phyloP scores from a whole-genome alignment of 805 yeast genomes.

The Metschnikowia lochheadii region DNA sequence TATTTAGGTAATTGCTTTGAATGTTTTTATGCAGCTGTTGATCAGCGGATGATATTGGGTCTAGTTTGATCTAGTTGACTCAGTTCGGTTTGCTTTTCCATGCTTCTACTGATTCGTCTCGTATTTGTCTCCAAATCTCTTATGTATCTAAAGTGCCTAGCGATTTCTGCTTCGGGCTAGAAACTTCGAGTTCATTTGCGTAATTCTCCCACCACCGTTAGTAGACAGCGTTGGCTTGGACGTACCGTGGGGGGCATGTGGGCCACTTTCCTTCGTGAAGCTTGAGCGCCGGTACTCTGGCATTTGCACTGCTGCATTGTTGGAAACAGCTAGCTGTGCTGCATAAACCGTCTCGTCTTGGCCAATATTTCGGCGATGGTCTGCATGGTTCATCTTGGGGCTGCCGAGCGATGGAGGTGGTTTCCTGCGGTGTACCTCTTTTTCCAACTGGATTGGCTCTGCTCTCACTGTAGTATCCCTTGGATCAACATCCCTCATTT shows the following conservation, averaged over 20 bases:
- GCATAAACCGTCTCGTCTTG: constrained; percentile 36
- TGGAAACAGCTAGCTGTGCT: constrained; percentile 41
- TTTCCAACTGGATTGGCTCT: neutral
- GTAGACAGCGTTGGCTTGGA: neutral
- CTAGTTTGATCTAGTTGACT: no score
- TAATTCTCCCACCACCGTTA: constrained; percentile 29
- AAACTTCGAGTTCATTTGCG: constrained; percentile 58
- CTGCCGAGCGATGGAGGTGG: constrained; percentile 7
- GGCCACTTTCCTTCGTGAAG: constrained; percentile 19
- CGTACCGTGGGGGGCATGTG: neutral
- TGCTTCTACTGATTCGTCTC: neutral
- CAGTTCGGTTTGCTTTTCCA: no score
- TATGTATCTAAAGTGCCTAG: neutral
- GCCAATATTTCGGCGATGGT: constrained; percentile 7
- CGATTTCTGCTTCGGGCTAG: constrained; percentile 52
- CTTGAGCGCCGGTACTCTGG: constrained; percentile 32
- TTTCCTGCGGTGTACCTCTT: constrained; percentile 5
- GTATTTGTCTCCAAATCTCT: neutral
- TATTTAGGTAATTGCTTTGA: neutral
- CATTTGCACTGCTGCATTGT: constrained; percentile 22
- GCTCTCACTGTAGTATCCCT: neutral
- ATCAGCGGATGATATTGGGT: neutral
- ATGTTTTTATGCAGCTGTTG: neutral
- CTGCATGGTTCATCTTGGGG: constrained; percentile 23
- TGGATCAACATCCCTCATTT: neutral